Conservation (phyloP, 495 filamentous ascomycete genomes). For the Jackrogersella multiformis region DNA sequence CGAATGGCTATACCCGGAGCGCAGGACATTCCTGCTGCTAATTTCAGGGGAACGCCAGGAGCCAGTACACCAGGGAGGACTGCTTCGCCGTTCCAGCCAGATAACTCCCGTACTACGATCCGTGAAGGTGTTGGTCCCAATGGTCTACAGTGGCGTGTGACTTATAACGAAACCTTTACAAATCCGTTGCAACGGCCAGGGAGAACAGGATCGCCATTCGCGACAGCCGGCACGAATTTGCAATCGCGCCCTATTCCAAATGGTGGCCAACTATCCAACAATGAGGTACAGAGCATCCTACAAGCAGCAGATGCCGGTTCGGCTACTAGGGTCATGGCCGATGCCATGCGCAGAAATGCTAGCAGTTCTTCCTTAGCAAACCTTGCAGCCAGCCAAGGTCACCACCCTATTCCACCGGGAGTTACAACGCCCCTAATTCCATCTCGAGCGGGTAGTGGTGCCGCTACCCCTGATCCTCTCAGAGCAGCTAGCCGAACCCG, state of each 20-base stretch:
- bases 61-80: constrained; percentile 37
- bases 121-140: constrained; percentile 30
- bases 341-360: constrained; percentile 59
- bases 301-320: constrained; percentile 54
- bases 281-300: constrained; percentile 53
- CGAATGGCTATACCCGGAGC: constrained; percentile 7
- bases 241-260: constrained; percentile 27
- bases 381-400: constrained; percentile 42
- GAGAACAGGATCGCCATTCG: constrained; percentile 29
- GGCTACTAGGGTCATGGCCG: constrained; percentile 51
- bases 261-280: constrained; percentile 39
- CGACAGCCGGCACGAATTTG: constrained; percentile 6
- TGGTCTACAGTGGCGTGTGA: constrained; percentile 36
- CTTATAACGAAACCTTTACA: constrained; percentile 31
- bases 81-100: constrained; percentile 35
- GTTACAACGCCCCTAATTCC: constrained; percentile 53
- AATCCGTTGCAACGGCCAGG: constrained; percentile 32
- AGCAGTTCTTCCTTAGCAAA: constrained; percentile 53
- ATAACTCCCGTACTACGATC: constrained; percentile 28
- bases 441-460: constrained; percentile 51
- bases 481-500: constrained; percentile 38
- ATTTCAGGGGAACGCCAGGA: constrained; percentile 16
- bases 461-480: constrained; percentile 55
- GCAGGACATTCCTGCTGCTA: constrained; percentile 2
- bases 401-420: constrained; percentile 52